A percentile compares a stretch with the other conserved stretches of the same genome.
Conservation (phyloP, 2,329 filamentous ascomycete species). For the Monilinia vaccinii-corymbosi region DNA sequence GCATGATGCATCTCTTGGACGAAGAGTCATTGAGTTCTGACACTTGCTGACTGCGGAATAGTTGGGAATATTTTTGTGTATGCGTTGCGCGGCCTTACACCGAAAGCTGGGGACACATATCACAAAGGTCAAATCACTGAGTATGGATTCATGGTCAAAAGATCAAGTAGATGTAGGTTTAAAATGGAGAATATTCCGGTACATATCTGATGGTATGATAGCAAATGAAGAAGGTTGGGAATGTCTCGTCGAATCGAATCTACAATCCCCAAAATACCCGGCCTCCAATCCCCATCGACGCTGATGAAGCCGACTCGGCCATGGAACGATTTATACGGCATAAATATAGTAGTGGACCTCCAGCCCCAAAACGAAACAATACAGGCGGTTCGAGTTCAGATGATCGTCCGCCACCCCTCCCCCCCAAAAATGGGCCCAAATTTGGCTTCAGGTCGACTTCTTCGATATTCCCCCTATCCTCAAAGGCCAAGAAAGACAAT, state of each 20-base stretch:
- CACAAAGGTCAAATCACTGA: conserved; percentile 96
- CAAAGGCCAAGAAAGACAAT: conserved; percentile 34
- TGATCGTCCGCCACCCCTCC: conserved; percentile 45
- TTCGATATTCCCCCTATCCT: conserved; percentile 42
- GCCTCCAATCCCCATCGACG: conserved; percentile 78
- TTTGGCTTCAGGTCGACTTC: conserved; percentile 57
- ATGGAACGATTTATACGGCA: conserved; percentile 94
- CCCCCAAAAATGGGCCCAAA: conserved; percentile 49
- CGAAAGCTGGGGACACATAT: conserved; percentile 96
- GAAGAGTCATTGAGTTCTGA: conserved; percentile 3
- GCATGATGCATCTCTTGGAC: not conserved
- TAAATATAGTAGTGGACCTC: conserved; percentile 67
- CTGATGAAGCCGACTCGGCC: conserved; percentile 83
- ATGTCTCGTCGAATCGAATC: conserved; percentile 72
- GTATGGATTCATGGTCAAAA: conserved; percentile 94
- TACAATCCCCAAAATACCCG: conserved; percentile 82
- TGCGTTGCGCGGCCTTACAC: conserved; percentile 93
- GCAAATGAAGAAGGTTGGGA: conserved; percentile 93
- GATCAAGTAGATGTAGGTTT: conserved; percentile 85
- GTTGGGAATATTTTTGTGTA: conserved; percentile 93
- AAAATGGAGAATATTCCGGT: not conserved
- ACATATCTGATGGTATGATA: conserved; percentile 32
- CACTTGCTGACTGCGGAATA: conserved; percentile 33
- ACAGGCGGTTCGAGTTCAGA: conserved; percentile 41
- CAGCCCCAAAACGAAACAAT: conserved; percentile 36